Base-by-base conservation (phyloP, 2,329 filamentous ascomycete genomes). In the Colletotrichum spinosum region DNA sequence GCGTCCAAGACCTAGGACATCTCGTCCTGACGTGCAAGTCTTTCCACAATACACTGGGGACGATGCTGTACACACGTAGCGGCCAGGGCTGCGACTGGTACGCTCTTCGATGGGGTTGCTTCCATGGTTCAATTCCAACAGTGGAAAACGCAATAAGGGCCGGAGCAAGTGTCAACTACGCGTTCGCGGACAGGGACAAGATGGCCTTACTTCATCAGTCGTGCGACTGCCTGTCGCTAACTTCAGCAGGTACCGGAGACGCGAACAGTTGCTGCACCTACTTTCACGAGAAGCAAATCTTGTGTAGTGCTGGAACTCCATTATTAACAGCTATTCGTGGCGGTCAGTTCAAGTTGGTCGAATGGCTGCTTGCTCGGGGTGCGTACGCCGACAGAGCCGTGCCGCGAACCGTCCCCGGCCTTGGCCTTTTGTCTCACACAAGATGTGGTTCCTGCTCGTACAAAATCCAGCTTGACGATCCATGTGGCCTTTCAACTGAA, bases 1-100 rank as follows among this genome's bases (percentile, higher is more conserved):
- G 17, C 45, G 41, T 41, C n/a, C 35, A 38, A 11, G 45, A 65
- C 38, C 33, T 65, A 12, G 55, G 51, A n/a, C 49, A 65, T 17
- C 13, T 51, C 7, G 25, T 17, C 3, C 2, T 60, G 4, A 17
- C 44, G n/a, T 60, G 50, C n/a, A 60, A 10, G 13, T 15, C 11
- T 11, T 34, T 65, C 10, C 51, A 45, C 45, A 11, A 44, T 7
- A 34, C 50, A 4, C 11, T 65, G 10, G 17, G 25, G 11, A 33
- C 44, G 4, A 11, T 34, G 44, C 13, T 65, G 3, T 65, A 65
- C 17, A 6, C 15, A n/a, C 41, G 15, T 39, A 49, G 45, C 25
- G 34, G 45, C 4, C 13, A 55, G 25, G 41, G 25, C 25, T 25
- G 52, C 35, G 38, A 61, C 17, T 55, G 62, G 46, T 61, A 65